Conservation (phyloP, 768 basidiomycete genomes). For the Lactifluus subvellereus region DNA sequence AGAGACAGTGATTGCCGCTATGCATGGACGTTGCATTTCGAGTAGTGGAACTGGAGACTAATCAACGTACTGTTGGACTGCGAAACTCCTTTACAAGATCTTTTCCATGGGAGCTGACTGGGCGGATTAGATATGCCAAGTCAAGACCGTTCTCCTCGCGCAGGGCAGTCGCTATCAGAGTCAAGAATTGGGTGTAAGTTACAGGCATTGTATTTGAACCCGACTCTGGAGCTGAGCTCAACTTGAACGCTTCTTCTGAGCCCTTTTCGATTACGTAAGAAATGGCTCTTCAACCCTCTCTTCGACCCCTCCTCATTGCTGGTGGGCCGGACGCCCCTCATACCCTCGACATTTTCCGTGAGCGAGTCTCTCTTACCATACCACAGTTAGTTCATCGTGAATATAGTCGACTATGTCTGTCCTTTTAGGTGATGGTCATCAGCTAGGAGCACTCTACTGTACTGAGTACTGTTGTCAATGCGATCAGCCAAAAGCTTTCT, state of each 20-base stretch:
- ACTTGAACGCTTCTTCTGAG: background rate
- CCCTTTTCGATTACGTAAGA: background rate
- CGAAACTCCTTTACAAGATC: constrained; percentile 67
- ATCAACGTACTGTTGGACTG: constrained; percentile 43
- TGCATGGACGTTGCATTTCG: background rate
- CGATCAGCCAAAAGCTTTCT: constrained; percentile 52
- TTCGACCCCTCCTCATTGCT: constrained; percentile 56
- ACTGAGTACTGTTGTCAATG: background rate
- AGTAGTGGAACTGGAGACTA: background rate
- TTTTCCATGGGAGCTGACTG: constrained; percentile 72
- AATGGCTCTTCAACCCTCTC: constrained; percentile 79
- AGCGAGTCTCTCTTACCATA: constrained; percentile 27
- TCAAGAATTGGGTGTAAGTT: constrained; percentile 54
- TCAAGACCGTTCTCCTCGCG: constrained; percentile 59
- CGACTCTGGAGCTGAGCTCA: background rate
- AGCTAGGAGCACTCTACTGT: background rate
- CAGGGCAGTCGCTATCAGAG: constrained; percentile 56
- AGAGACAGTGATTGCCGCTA: constrained; percentile 32
- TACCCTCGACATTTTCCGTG: constrained; percentile 75
- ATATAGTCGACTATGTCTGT: constrained; percentile 79
- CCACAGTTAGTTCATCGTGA: background rate
- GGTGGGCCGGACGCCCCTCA: constrained; percentile 60
- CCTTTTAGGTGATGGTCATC: constrained; percentile 54
- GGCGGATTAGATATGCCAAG: constrained; percentile 68
- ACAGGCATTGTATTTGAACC: constrained; percentile 20